These are phyloP conservation scores for Periconia sp. DNA, from an alignment of 2,329 filamentous ascomycete genomes.

Conservation along the genomic window DNA sequence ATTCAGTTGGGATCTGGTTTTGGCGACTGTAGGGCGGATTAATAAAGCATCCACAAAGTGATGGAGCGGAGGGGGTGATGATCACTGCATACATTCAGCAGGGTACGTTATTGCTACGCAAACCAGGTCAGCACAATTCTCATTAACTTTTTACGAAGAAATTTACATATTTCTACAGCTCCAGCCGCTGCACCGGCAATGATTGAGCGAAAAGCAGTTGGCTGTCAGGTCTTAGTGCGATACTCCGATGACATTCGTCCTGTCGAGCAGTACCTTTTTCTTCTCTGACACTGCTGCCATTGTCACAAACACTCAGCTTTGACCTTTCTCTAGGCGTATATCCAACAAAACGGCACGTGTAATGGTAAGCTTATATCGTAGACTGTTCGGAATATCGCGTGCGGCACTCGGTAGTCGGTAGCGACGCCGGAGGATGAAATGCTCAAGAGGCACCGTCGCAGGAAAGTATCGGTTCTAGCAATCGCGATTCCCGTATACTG, in stretches of 20 bases:
- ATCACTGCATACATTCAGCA: conserved; percentile 71
- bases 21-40: conserved; percentile 66
- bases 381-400: no score
- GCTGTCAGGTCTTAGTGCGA: conserved; percentile 45
- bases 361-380: no score
- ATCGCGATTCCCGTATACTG: no score
- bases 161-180: conserved; percentile 83
- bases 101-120: conserved; percentile 83
- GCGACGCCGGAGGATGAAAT: no score
- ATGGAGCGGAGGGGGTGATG: background rate
- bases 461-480: no score
- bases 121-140: conserved; percentile 20
- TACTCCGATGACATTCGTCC: background rate
- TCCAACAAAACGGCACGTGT: no score
- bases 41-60: background rate
- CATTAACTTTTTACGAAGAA: background rate
- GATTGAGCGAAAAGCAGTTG: conserved; percentile 84
- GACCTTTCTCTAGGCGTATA: no score
- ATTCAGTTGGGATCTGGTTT: conserved; percentile 93
- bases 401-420: no score
- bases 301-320: background rate
- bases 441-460: no score
- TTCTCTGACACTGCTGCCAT: conserved; percentile 31
- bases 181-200: conserved; percentile 92
- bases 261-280: conserved; percentile 29